Evolutionary conservation across 345 rosid genomes (phyloP), one percentile per base, ranked within the genome.

Genomic region (Gossypium anomalum): DNA sequence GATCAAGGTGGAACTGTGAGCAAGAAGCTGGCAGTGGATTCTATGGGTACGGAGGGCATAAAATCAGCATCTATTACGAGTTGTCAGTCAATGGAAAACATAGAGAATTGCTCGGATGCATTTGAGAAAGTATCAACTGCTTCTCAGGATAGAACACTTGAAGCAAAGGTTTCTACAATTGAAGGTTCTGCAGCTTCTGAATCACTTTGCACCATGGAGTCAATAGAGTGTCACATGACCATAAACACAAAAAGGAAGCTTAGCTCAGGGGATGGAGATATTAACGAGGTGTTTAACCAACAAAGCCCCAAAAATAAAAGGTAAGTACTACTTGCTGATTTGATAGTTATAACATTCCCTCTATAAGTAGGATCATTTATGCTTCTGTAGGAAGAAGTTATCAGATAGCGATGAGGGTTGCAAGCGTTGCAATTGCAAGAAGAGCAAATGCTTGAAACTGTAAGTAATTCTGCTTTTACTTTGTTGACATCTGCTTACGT

Each of bases 381-480:
- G 20, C 23, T 71, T 64, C 71, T 67, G 29, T 78, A 84, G 90
- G 85, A 86, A 81, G 82, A 87, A 85, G 76, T 48, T 77, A 70
- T 81, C 81, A 19, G 62, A 73, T 57, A 61, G 68, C 14, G 78
- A 66, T 60, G 90, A 82, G 60, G 89, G 85, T 74, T 86, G 88
- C 83, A 89, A 85, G 76, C 86, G 80, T 65, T 87, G 91, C 82
- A 89, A 81, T 55, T 87, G 88, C 78, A 89, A 83, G 86, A 87
- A 80, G 83, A 74, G 77, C 27, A 81, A 83, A 77, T 87, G 91
- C 83, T 82, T 89, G 81, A 89, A 87, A 77, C 85, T 85, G 91
- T 89, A 79, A 81, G 93, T 66, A 70, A 60, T 83, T 78, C 52
- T 51, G 47, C 59, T 62, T 49, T 55, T 58, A 12, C 52, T 22